Evolutionary conservation across 2,329 filamentous ascomycete species (phyloP).

Genomic region (Bipolaris sorokiniana): DNA sequence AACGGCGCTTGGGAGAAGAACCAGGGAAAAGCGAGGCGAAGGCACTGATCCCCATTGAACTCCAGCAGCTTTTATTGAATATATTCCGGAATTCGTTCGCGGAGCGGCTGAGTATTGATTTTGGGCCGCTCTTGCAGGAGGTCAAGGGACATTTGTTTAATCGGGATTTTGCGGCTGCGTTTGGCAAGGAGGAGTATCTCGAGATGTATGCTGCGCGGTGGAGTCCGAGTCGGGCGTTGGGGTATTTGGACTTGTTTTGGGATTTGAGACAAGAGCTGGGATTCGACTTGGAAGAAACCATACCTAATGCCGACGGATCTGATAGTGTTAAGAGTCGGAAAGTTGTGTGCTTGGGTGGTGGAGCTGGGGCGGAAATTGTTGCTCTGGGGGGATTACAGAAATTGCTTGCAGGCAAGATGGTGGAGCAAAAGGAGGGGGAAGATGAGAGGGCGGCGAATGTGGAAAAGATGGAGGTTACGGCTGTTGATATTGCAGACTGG

Average conservation of each 20-base stretch:
- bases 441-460: background rate
- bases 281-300: background rate
- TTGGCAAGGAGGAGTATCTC: slow-evolving; percentile 72
- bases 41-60: slow-evolving; percentile 53
- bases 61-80: slow-evolving; percentile 75
- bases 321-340: slow-evolving; percentile 31
- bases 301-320: background rate
- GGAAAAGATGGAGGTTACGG: slow-evolving; percentile 56
- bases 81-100: slow-evolving; percentile 72
- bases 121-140: slow-evolving; percentile 69
- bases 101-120: slow-evolving; percentile 51
- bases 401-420: slow-evolving; percentile 30
- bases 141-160: slow-evolving; percentile 87
- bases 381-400: slow-evolving; percentile 64
- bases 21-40: slow-evolving; percentile 12
- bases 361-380: slow-evolving; percentile 70
- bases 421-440: background rate
- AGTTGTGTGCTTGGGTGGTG: slow-evolving; percentile 67
- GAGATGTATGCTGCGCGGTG: slow-evolving; percentile 87
- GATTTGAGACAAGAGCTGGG: slow-evolving; percentile 38
- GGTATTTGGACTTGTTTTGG: slow-evolving; percentile 71
- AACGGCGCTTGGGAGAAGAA: slow-evolving; percentile 5
- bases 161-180: slow-evolving; percentile 82
- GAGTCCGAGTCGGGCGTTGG: slow-evolving; percentile 85
- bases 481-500: slow-evolving; percentile 89